phyloP scores from a whole-genome alignment of 225 moss, liverwort and hornwort genomes.

The Marchantia paleacea region DNA sequence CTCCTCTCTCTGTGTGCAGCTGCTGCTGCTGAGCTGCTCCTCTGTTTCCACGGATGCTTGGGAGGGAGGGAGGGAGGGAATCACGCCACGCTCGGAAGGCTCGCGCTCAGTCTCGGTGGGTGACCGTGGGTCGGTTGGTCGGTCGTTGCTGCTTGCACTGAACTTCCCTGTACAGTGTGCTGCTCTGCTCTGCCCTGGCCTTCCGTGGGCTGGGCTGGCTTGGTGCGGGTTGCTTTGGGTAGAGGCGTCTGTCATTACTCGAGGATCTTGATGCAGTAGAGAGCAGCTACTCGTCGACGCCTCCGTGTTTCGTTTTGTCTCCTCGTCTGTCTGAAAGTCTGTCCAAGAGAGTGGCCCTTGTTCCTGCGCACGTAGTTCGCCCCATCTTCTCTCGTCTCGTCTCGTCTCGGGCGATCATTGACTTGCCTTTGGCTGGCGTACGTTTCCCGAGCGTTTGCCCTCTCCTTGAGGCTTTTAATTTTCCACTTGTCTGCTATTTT shows the following conservation, averaged over 20 bases:
- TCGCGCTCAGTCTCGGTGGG: neutral
- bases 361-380: neutral
- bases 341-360: neutral
- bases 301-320: neutral
- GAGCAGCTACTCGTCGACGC: neutral
- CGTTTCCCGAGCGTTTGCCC: neutral
- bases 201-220: too few species aligned
- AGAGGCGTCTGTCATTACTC: neutral
- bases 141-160: neutral
- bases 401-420: neutral
- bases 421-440: neutral
- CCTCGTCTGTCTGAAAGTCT: neutral
- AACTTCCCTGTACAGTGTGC: neutral
- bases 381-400: too few species aligned
- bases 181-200: neutral
- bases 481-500: neutral
- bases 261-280: slow-evolving; percentile 1
- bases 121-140: neutral
- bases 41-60: slow-evolving; percentile 9
- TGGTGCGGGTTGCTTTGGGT: neutral
- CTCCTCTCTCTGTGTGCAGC: neutral
- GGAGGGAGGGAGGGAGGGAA: neutral
- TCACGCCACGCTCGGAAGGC: neutral
- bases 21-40: neutral
- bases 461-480: neutral